These are phyloP conservation scores for Yamagishiella unicocca DNA, from an alignment of 139 green algal species.

Conservation along the genomic window DNA sequence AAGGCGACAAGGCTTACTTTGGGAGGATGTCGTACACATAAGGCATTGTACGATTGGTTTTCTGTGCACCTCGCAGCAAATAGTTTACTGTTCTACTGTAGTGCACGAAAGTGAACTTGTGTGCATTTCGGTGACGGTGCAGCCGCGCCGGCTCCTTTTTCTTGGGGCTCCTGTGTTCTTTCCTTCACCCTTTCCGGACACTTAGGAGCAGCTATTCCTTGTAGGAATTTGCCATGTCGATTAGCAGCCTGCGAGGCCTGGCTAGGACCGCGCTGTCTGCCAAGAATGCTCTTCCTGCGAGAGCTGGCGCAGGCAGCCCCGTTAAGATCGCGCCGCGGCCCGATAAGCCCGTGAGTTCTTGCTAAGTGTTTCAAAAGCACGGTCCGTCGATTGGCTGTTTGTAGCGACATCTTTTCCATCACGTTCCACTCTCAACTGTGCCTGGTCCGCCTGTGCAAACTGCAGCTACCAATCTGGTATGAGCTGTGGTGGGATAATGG, in stretches of 20 bases:
- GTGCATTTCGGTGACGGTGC: background rate
- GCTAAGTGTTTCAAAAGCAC: no score
- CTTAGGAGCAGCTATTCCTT: background rate
- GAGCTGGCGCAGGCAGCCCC: constrained; percentile 63
- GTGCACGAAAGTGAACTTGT: no score
- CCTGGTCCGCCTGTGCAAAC: background rate
- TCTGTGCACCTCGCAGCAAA: no score
- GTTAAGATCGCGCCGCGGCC: constrained; percentile 60
- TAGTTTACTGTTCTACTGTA: no score
- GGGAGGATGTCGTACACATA: no score
- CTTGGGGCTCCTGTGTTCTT: background rate
- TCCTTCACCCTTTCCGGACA: background rate
- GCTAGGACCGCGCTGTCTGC: constrained; percentile 27
- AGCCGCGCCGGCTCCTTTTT: background rate
- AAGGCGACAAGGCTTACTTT: no score
- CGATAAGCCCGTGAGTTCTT: constrained; percentile 59
- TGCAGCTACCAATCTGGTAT: constrained; percentile 67
- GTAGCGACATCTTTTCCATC: background rate
- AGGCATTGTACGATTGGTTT: no score
- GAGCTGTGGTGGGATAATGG: constrained; percentile 77
- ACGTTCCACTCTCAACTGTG: background rate
- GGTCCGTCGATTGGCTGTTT: no score
- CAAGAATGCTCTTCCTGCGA: constrained; percentile 51
- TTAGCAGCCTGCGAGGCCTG: constrained; percentile 33
- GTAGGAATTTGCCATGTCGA: constrained; percentile 16